These are phyloP conservation scores for Alternaria sp. DNA, from an alignment of 2,329 filamentous ascomycete species.

Conservation along the genomic window DNA sequence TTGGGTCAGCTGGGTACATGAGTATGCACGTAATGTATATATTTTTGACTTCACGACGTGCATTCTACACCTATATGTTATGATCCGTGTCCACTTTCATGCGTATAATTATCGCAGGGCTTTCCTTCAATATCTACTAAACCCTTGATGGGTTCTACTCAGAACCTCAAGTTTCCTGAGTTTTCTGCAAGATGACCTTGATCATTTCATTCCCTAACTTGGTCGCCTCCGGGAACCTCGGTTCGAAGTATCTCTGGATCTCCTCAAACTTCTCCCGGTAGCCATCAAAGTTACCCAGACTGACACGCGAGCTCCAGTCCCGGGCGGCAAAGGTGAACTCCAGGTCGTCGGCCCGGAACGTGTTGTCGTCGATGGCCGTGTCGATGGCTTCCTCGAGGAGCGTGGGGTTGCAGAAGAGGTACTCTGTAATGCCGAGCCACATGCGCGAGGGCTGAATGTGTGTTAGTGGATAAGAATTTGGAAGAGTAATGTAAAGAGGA, in stretches of 20 bases:
- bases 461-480: not conserved
- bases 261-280: slow-evolving; percentile 90
- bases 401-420: slow-evolving; percentile 82
- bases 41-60: not conserved
- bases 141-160: not conserved
- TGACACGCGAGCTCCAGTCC: slow-evolving; percentile 94
- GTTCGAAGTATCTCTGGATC: slow-evolving; percentile 90
- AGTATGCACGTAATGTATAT: not conserved
- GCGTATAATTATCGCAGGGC: not conserved
- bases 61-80: not conserved
- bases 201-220: slow-evolving; percentile 96
- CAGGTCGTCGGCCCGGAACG: slow-evolving; percentile 91
- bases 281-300: slow-evolving; percentile 87
- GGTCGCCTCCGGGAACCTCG: slow-evolving; percentile 84
- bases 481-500: not conserved
- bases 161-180: slow-evolving; percentile 39
- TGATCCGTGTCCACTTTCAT: not conserved
- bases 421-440: slow-evolving; percentile 96
- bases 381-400: slow-evolving; percentile 84
- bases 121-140: not conserved
- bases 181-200: slow-evolving; percentile 88
- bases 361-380: slow-evolving; percentile 86
- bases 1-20: not conserved
- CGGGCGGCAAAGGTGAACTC: slow-evolving; percentile 97
- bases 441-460: slow-evolving; percentile 77